A percentile compares a stretch with the other conserved stretches of the same genome.
Conservation (phyloP, 306 rosid genomes). For the Sindora glabra region DNA sequence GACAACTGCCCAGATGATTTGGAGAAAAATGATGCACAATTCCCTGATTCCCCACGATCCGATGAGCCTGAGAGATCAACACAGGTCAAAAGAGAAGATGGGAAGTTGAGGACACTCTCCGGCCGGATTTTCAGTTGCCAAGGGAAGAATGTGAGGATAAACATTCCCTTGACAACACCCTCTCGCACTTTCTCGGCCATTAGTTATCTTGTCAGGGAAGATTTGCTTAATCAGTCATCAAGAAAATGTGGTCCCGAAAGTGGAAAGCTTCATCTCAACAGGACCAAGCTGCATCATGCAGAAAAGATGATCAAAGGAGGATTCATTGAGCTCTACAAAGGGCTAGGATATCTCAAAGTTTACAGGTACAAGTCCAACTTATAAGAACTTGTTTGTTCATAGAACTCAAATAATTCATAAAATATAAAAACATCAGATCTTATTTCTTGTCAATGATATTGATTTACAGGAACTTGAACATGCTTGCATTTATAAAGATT, state of each 20-base stretch:
- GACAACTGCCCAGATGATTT: conserved; percentile 37
- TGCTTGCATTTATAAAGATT: conserved; percentile 89
- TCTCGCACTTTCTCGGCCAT: conserved; percentile 83
- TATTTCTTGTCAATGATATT: conserved; percentile 10
- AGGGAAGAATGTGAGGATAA: conserved; percentile 80
- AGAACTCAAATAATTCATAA: not conserved
- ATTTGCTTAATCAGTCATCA: conserved; percentile 68
- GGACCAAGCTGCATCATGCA: conserved; percentile 71
- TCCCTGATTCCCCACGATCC: conserved; percentile 31
- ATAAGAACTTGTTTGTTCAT: not conserved
- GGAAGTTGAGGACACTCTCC: conserved; percentile 46
- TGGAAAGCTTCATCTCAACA: conserved; percentile 58
- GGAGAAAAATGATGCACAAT: conserved; percentile 48
- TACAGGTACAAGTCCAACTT: conserved; percentile 51
- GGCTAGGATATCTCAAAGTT: conserved; percentile 79
- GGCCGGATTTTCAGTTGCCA: conserved; percentile 54
- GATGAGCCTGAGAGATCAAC: conserved; percentile 39
- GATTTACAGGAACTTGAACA: conserved; percentile 76
- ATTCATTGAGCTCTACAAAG: conserved; percentile 86
- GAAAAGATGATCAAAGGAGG: conserved; percentile 94
- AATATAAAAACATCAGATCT: conserved; percentile 5
- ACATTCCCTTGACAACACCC: conserved; percentile 90
- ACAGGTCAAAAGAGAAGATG: conserved; percentile 44
- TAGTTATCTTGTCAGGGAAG: conserved; percentile 77
- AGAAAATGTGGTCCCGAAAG: conserved; percentile 59